These are phyloP conservation scores for Manihot esculenta DNA, from an alignment of 441 rosid genomes.

Conservation along the genomic window DNA sequence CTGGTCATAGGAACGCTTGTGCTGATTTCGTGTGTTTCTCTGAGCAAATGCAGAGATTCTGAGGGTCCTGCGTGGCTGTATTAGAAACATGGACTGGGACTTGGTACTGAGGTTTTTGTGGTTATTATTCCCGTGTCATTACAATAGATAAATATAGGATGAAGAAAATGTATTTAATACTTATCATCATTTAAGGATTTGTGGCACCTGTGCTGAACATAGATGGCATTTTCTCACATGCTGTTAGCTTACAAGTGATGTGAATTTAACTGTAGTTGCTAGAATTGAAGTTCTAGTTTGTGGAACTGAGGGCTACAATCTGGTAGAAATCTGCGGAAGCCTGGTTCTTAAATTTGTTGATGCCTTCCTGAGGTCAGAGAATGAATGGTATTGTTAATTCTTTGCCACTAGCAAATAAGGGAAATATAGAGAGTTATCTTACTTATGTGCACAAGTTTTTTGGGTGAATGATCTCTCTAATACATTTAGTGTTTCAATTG, in stretches of 20 bases:
- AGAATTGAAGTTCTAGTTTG: constrained; percentile 8
- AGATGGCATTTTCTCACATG: not conserved
- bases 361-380: not conserved
- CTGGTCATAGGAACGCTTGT: too few species aligned
- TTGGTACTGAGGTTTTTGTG: not conserved
- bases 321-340: not conserved
- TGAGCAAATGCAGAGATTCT: too few species aligned
- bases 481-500: not conserved
- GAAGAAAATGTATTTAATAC: not conserved
- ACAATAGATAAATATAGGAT: not conserved
- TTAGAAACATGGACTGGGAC: not conserved
- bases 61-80: too few species aligned
- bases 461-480: constrained; percentile 2
- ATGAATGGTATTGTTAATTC: constrained; percentile 1
- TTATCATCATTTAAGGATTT: too few species aligned
- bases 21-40: too few species aligned
- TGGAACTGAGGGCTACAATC: not conserved
- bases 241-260: not conserved
- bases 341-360: not conserved
- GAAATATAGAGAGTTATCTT: not conserved
- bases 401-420: not conserved
- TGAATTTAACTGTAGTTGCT: not conserved
- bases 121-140: not conserved
- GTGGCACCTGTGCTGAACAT: not conserved
- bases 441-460: not conserved